Evolutionary conservation across 148 eudicot genomes (phyloP).

Genomic region (Drosera capensis): DNA sequence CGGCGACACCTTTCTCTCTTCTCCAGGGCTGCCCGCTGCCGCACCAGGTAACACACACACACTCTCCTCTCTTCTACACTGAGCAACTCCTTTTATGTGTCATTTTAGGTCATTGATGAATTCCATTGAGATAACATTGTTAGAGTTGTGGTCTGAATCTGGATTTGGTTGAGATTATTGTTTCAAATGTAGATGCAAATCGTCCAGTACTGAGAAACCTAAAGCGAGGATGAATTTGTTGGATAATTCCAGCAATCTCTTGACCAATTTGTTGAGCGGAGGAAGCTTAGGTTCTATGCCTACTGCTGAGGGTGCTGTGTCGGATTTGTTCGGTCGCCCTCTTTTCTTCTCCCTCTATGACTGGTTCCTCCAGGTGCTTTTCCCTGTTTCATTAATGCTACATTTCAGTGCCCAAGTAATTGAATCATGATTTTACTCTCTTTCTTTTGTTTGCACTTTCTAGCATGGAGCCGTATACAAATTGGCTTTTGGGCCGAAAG

Average conservation of each 20-base stretch:
- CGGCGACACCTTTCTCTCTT: conserved; percentile 8
- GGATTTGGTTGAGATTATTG: too few relatives aligned
- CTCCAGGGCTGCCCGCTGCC: conserved; percentile 13
- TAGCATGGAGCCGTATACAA: conserved; percentile 98
- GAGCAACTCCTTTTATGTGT: too few relatives aligned
- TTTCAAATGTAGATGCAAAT: conserved; percentile 51
- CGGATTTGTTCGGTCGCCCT: conserved; percentile 84
- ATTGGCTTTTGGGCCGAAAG: conserved; percentile 99
- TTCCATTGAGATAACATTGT: too few relatives aligned
- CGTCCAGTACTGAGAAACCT: conserved; percentile 48
- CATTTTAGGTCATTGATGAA: too few relatives aligned
- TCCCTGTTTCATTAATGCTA: not conserved
- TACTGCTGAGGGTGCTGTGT: conserved; percentile 91
- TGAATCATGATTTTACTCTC: not conserved
- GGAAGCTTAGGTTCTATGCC: conserved; percentile 87
- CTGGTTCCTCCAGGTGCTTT: conserved; percentile 90
- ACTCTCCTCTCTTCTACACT: not conserved
- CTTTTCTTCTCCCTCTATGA: conserved; percentile 87
- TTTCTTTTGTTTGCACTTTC: conserved; percentile 5
- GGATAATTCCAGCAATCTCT: conserved; percentile 91
- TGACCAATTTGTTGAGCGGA: conserved; percentile 80
- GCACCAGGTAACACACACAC: conserved; percentile 10
- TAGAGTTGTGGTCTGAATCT: too few relatives aligned
- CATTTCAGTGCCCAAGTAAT: not conserved
- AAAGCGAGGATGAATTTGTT: conserved; percentile 51